A percentile compares a stretch with the other conserved stretches of the same genome.
These are phyloP conservation scores for Daldinia sp. DNA, from an alignment of 2,329 filamentous ascomycete species.

Conservation along the genomic window DNA sequence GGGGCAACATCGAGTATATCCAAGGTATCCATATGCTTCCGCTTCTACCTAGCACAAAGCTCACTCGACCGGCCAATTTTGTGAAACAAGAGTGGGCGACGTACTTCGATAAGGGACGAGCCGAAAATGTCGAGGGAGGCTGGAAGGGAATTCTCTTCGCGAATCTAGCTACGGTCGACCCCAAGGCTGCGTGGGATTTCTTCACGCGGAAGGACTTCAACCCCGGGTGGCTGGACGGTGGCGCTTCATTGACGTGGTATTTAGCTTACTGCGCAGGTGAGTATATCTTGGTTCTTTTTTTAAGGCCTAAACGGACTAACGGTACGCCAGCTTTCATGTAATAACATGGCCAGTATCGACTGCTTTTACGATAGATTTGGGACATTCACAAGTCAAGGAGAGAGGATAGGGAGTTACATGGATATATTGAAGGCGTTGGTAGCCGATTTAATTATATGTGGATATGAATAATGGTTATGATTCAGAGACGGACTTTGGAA, in stretches of 20 bases:
- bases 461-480: constrained; percentile 25
- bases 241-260: constrained; percentile 88
- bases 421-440: constrained; percentile 28
- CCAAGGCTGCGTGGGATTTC: constrained; percentile 76
- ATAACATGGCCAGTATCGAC: constrained; percentile 18
- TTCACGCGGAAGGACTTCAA: constrained; percentile 77
- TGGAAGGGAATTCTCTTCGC: constrained; percentile 90
- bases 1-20: constrained; percentile 76
- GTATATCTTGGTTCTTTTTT: constrained; percentile 45
- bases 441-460: constrained; percentile 18
- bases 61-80: constrained; percentile 75
- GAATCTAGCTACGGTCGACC: constrained; percentile 83
- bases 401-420: constrained; percentile 13
- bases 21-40: constrained; percentile 81
- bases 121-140: constrained; percentile 74
- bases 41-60: constrained; percentile 70
- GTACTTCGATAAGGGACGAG: constrained; percentile 78
- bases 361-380: constrained; percentile 15
- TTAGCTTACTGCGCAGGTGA: constrained; percentile 81
- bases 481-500: constrained; percentile 10
- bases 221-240: constrained; percentile 79
- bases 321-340: constrained; percentile 47
- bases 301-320: constrained; percentile 22
- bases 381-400: background rate
- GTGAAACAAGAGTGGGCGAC: constrained; percentile 85